phyloP scores from a whole-genome alignment of 108 stramenopile genomes.

The Pseudonitzschia multistriata region DNA sequence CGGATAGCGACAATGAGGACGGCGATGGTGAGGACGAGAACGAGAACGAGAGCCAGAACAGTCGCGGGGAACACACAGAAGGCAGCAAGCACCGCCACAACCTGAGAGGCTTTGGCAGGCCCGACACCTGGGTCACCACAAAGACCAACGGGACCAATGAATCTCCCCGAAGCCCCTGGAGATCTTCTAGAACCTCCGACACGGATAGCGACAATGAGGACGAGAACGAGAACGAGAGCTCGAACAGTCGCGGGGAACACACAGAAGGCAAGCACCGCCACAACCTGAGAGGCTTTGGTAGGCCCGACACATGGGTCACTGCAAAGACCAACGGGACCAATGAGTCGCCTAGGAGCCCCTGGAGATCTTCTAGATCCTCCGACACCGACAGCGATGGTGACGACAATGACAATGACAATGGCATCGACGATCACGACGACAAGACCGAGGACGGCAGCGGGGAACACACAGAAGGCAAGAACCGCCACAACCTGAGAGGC shows the following conservation, averaged over 20 bases:
- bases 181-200: not conserved
- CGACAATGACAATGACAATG: not conserved
- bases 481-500: not conserved
- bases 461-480: no score
- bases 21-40: not conserved
- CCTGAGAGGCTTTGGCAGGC: slow-evolving; percentile 3
- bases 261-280: not conserved
- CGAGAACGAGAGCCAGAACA: not conserved
- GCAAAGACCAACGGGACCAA: not conserved
- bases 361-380: not conserved
- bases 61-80: not conserved
- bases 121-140: not conserved
- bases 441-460: not conserved
- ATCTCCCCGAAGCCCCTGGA: not conserved
- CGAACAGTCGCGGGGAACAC: not conserved
- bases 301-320: not conserved
- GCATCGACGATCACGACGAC: not conserved
- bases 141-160: not conserved
- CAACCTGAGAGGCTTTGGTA: not conserved
- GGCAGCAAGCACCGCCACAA: not conserved
- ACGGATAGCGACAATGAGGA: not conserved
- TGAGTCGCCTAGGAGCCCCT: not conserved
- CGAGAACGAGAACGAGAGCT: not conserved
- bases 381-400: not conserved
- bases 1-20: not conserved